Evolutionary conservation across 2,329 filamentous ascomycete species (phyloP), one percentile per base, ranked within the genome.

Genomic region (Clonostachys sp.): DNA sequence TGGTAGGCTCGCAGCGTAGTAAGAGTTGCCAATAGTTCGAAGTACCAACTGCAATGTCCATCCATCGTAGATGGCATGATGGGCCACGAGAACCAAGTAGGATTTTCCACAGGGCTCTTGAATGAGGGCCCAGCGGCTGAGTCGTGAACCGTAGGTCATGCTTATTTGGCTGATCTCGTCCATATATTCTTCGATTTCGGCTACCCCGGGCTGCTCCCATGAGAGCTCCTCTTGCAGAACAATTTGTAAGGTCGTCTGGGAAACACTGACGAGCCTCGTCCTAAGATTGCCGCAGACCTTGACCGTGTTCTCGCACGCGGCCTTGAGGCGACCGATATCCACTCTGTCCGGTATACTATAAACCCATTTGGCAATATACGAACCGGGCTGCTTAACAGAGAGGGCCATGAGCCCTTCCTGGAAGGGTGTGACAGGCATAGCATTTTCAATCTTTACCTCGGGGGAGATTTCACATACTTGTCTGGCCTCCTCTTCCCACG

Each of bases 321-420:
- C 43, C 47, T 55, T 56, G 50, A 62, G 61, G 2, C 42, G 46
- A 10, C 42, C 42, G 41, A 57, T 17, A 8, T 61, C 51, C 9
- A 56, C 34, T 13, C 55, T 13, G 5, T 34, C 42, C 1, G 51
- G 36, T 5, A 62, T 52, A 24, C 48, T 44, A 34, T 59, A 47
- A 12, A 53, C 55, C 44, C 57, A 53, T 44, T 59, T 55, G 3
- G 61, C 57, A 10, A 68, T 56, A 38, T 71, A 71, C 1, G 59
- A 60, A 2, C 61, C 65, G 2, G 50, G 45, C 16, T 48, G 33
- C 51, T 70, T 71, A 44, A 63, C 61, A 8, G 75, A 70, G 5
- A 78, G 53, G 2, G 73, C 70, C 57, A 79, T 67, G 3, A 79
- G 62, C 5, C 69, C 72, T 52, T 75, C 72, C 49, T 79, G 75